Percentiles rank a stretch among this genome's conserved stretches.
phyloP scores from a whole-genome alignment of 129 eudicot species.

The Artemisia annua region DNA sequence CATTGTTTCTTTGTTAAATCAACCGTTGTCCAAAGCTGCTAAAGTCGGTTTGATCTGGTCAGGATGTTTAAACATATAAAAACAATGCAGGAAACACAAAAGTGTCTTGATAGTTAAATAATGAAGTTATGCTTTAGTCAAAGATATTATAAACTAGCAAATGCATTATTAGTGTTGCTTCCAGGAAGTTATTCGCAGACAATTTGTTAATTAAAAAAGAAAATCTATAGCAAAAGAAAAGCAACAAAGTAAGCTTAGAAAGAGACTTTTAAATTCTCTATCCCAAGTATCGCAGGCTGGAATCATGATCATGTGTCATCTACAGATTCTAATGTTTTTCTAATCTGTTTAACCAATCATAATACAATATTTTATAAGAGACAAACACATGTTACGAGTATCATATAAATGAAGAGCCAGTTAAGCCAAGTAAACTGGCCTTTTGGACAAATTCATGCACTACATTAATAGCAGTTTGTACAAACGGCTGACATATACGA shows the following conservation, averaged over 20 bases:
- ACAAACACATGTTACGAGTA: constrained; percentile 14
- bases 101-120: constrained; percentile 5
- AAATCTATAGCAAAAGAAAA: constrained; percentile 12
- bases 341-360: constrained; percentile 26
- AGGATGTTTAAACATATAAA: neutral
- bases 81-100: constrained; percentile 12
- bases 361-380: constrained; percentile 27
- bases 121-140: constrained; percentile 14
- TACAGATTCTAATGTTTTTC: constrained; percentile 26
- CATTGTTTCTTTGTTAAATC: neutral
- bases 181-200: constrained; percentile 35
- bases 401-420: constrained; percentile 27
- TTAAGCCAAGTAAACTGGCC: constrained; percentile 33
- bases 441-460: constrained; percentile 33
- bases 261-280: constrained; percentile 43
- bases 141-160: constrained; percentile 18
- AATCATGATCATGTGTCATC: constrained; percentile 36
- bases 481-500: constrained; percentile 4
- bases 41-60: neutral
- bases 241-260: constrained; percentile 29
- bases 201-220: constrained; percentile 20
- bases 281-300: constrained; percentile 32
- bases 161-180: constrained; percentile 29
- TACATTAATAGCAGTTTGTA: constrained; percentile 7
- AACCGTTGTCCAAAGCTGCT: neutral